These are phyloP conservation scores for Calamus simplicifolius DNA, from an alignment of 176 grass and related monocot species.

Conservation along the genomic window DNA sequence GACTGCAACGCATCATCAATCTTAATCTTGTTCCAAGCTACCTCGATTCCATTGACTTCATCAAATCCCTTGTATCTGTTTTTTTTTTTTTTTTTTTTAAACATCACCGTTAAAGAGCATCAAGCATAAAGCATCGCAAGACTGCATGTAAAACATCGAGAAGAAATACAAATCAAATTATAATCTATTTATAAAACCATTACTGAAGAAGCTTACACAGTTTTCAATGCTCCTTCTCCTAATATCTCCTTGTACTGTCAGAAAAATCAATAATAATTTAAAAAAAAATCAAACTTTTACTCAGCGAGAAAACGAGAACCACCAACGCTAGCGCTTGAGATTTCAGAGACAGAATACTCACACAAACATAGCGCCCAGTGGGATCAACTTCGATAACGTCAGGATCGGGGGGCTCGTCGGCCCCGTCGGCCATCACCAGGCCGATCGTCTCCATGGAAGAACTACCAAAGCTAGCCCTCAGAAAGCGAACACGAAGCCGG, in stretches of 20 bases:
- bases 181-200: too few species aligned
- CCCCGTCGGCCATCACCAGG: background rate
- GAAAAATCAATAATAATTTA: background rate
- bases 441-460: background rate
- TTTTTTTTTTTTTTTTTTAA: too few species aligned
- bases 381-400: conserved; percentile 40
- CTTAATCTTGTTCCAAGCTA: conserved; percentile 39
- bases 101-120: background rate
- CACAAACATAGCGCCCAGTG: conserved; percentile 41
- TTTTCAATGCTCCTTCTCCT: conserved; percentile 36
- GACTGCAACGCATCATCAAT: conserved; percentile 38
- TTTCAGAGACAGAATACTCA: conserved; percentile 12
- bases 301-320: too few species aligned
- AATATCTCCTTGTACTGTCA: conserved; percentile 38
- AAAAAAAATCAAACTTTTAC: too few species aligned
- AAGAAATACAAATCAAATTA: too few species aligned
- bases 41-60: conserved; percentile 48
- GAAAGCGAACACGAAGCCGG: too few species aligned
- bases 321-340: background rate
- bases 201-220: conserved; percentile 32
- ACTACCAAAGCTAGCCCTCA: too few species aligned
- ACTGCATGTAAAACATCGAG: background rate
- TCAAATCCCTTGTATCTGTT: conserved; percentile 58
- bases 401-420: conserved; percentile 28
- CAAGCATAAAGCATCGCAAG: background rate